Evolutionary conservation across 164 flowering plant genomes (phyloP).

Genomic region (Nelumbo lutea): DNA sequence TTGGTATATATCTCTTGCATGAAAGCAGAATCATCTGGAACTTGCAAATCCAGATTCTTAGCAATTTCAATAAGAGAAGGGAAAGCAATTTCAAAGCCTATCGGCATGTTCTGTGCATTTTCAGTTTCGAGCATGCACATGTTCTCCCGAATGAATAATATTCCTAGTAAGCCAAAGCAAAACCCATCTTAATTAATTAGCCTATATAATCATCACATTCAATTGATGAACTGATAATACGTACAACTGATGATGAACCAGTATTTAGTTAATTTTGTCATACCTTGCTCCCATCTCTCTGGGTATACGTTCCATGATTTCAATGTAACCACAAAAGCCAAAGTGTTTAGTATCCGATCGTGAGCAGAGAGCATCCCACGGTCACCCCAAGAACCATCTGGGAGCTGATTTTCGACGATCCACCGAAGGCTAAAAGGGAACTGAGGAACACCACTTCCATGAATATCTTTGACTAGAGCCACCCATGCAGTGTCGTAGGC

Average conservation of each 20-base stretch:
- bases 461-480: too few species aligned
- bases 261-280: too few species aligned
- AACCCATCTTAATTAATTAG: background rate
- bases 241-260: too few species aligned
- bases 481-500: too few species aligned
- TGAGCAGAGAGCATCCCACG: background rate
- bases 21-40: conserved; percentile 49
- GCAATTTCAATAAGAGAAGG: conserved; percentile 79
- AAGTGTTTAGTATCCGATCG: too few species aligned
- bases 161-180: conserved; percentile 28
- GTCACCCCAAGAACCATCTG: conserved; percentile 96
- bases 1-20: conserved; percentile 54
- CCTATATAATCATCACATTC: too few species aligned
- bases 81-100: conserved; percentile 89
- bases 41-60: conserved; percentile 33
- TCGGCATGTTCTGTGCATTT: conserved; percentile 77
- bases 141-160: conserved; percentile 52
- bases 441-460: too few species aligned
- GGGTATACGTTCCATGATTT: conserved; percentile 30
- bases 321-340: too few species aligned
- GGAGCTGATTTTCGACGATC: conserved; percentile 10
- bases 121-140: conserved; percentile 57
- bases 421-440: conserved; percentile 44
- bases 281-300: conserved; percentile 50
- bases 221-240: too few species aligned